Conservation (phyloP, 2,329 filamentous ascomycete species). For the Curvularia sp. region DNA sequence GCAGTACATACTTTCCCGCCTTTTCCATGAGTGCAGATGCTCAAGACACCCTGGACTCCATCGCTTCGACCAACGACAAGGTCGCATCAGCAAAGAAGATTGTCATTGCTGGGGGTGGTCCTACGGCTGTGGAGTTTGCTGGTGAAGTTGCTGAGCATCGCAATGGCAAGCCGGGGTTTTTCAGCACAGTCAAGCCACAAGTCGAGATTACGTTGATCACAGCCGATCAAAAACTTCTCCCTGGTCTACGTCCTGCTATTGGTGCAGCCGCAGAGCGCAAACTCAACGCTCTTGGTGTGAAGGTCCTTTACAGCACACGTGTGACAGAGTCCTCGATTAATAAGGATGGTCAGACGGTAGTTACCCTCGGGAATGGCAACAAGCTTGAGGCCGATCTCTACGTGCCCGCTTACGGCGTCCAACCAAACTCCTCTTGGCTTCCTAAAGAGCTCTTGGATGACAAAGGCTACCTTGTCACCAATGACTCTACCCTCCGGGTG, state of each 20-base stretch:
- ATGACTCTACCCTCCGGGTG: conserved; percentile 55
- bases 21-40: conserved; percentile 52
- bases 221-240: conserved; percentile 51
- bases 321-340: conserved; percentile 35
- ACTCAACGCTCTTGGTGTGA: conserved; percentile 58
- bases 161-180: conserved; percentile 52
- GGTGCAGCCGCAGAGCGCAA: conserved; percentile 54
- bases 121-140: conserved; percentile 58
- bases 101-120: conserved; percentile 58
- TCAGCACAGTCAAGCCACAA: conserved; percentile 38
- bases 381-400: conserved; percentile 59
- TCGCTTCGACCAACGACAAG: conserved; percentile 47
- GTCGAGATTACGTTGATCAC: conserved; percentile 56
- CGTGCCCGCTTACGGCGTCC: conserved; percentile 60
- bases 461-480: conserved; percentile 58
- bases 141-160: conserved; percentile 56
- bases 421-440: conserved; percentile 61
- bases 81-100: conserved; percentile 53
- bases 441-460: conserved; percentile 56
- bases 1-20: conserved; percentile 54
- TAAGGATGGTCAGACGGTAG: conserved; percentile 51
- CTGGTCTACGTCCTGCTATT: conserved; percentile 51
- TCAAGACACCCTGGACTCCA: conserved; percentile 33
- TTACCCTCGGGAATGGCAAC: conserved; percentile 53
- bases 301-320: conserved; percentile 51